Evolutionary conservation across 805 yeast species (phyloP), one percentile per base, ranked within the genome.

Genomic region (Pichia californica): DNA sequence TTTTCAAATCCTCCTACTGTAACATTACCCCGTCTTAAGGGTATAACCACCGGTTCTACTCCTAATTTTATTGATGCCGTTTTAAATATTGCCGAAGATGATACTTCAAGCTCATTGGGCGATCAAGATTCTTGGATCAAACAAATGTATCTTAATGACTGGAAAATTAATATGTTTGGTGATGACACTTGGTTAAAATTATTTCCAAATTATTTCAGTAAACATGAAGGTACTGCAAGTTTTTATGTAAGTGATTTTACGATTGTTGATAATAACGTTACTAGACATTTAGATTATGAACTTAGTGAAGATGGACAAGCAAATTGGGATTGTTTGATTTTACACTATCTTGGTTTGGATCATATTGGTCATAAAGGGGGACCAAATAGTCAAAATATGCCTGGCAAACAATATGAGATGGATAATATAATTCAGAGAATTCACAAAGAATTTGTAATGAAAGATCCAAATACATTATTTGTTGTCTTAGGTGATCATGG

Each of bases 331-430:
- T 83, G 81, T 5, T 66, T 93, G 48, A 82, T 93, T 31, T 66
- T 93, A 31, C 99, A 93, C 60, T 93, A 91, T 55, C 66, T 93
- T 16, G 99, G 99, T 0, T 68, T 93, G 25, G 99, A 93, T 59
- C 99, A 93, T 59, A 93, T 93, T 54, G 99, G 99, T 2, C 99
- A 93, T 61, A 91, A 88, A 59, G 94, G 95, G 36, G 99, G 99
- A 0, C 91, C 99, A 0, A 54, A 66, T 6, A 87, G 96, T 10
- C 64, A 74, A 0, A 80, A 78, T 52, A 93, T 93, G 99, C 76
- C 79, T 8, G 69, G 66, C 0, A 93, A 93, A 56, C 97, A 88
- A 48, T 45, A 42, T 5, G 99, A 93, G 60, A 87, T 93, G 96
- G 97, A 93, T 58, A 51, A 46, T 0, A 73, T 93, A 1, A 64